Percentiles rank a stretch among this genome's conserved stretches.
phyloP scores from a whole-genome alignment of 306 rosid species.

The Betula pendula region DNA sequence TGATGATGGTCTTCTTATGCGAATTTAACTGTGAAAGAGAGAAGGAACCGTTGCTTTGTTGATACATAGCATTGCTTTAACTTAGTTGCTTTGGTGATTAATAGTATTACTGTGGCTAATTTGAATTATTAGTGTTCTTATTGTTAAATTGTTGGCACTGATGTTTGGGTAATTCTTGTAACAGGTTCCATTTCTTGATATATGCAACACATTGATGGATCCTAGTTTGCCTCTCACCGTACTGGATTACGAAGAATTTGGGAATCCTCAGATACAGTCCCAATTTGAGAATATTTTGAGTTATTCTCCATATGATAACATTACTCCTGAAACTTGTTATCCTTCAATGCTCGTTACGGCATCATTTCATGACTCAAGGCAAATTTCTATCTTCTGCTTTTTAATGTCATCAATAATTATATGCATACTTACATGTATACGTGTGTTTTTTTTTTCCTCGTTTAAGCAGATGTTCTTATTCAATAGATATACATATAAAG shows the following conservation, averaged over 20 bases:
- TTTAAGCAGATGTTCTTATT: constrained; percentile 3
- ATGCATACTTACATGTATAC: neutral
- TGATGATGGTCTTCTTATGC: neutral
- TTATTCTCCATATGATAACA: constrained; percentile 87
- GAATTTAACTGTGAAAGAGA: neutral
- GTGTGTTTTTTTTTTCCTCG: neutral
- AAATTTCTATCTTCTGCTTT: constrained; percentile 25
- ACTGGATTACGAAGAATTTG: constrained; percentile 92
- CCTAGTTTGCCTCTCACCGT: constrained; percentile 81
- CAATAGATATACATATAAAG: neutral
- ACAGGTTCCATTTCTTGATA: constrained; percentile 95
- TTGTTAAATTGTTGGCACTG: constrained; percentile 9
- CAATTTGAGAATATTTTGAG: constrained; percentile 57
- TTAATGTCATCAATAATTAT: constrained; percentile 3
- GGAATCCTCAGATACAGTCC: constrained; percentile 61
- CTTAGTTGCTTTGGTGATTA: neutral
- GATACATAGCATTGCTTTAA: neutral
- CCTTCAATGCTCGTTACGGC: constrained; percentile 80
- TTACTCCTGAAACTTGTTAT: constrained; percentile 66
- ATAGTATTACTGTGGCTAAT: neutral
- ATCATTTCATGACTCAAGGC: constrained; percentile 83
- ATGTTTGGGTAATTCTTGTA: constrained; percentile 22
- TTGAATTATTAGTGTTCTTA: neutral
- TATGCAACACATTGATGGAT: constrained; percentile 91
- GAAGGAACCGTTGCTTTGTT: neutral